These are phyloP conservation scores for Tetradesmus obliquus DNA, from an alignment of 139 green algal species.

Conservation along the genomic window DNA sequence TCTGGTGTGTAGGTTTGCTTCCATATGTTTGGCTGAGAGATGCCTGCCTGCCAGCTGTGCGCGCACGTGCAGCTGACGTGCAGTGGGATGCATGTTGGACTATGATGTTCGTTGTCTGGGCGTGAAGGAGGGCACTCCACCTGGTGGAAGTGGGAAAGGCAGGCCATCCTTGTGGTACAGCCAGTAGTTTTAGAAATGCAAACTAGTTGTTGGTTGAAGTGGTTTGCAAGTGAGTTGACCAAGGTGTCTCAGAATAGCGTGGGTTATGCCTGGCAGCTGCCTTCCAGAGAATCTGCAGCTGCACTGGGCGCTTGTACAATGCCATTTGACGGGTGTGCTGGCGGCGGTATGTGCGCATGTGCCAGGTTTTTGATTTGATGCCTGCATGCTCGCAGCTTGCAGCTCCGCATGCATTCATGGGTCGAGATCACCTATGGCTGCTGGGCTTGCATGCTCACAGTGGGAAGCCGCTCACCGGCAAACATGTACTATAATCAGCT, in stretches of 20 bases:
- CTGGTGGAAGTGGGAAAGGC: too few species aligned
- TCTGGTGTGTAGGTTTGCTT: background rate
- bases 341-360: background rate
- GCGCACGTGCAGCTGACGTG: background rate
- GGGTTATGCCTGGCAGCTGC: background rate
- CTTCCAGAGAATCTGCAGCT: background rate
- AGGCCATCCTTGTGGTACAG: too few species aligned
- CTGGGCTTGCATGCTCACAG: too few species aligned
- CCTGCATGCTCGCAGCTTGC: background rate
- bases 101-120: too few species aligned
- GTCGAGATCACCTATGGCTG: background rate
- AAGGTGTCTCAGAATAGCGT: background rate
- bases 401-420: background rate
- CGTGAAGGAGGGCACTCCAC: too few species aligned
- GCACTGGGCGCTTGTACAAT: background rate
- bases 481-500: too few species aligned
- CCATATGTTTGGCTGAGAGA: background rate
- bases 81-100: too few species aligned
- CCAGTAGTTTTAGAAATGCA: too few species aligned
- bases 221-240: background rate
- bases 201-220: background rate
- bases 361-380: background rate
- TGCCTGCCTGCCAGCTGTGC: background rate
- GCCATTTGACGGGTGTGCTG: background rate
- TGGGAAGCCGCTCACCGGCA: too few species aligned